Evolutionary conservation across 495 filamentous ascomycete species (phyloP).

Genomic region (Pyrenopolyporus hunteri): DNA sequence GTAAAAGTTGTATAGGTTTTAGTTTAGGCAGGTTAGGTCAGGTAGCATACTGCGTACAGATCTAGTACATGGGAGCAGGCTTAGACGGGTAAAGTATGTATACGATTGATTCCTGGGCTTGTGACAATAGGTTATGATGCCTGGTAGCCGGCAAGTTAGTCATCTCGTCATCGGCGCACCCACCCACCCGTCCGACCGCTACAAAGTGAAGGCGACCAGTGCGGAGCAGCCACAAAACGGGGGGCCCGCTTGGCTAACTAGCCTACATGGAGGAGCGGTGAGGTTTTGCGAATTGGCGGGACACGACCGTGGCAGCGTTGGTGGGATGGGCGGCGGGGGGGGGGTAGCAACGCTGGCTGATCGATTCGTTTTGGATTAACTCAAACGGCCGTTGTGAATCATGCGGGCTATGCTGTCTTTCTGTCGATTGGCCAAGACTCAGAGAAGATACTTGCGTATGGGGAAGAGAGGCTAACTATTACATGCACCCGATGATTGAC

Average conservation of each 20-base stretch:
- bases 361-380: not conserved
- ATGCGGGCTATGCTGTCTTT: slow-evolving; percentile 32
- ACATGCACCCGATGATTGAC: not conserved
- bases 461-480: slow-evolving; percentile 16
- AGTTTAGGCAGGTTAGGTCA: too few relatives aligned
- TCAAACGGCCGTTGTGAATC: slow-evolving; percentile 22
- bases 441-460: not conserved
- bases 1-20: too few relatives aligned
- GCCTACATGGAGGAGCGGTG: slow-evolving; percentile 29
- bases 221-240: slow-evolving; percentile 27
- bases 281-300: slow-evolving; percentile 34
- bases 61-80: too few relatives aligned
- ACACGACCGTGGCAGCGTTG: slow-evolving; percentile 4
- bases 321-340: slow-evolving; percentile 6
- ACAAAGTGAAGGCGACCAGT: slow-evolving; percentile 24
- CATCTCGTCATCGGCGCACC: slow-evolving; percentile 23
- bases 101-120: too few relatives aligned
- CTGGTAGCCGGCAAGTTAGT: too few relatives aligned
- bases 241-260: slow-evolving; percentile 5
- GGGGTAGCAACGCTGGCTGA: slow-evolving; percentile 28
- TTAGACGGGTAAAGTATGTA: too few relatives aligned
- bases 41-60: too few relatives aligned
- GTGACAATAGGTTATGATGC: too few relatives aligned
- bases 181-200: slow-evolving; percentile 28
- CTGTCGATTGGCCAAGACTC: slow-evolving; percentile 7